phyloP scores from a whole-genome alignment of 768 basidiomycete genomes.

The Mycena maculata region DNA sequence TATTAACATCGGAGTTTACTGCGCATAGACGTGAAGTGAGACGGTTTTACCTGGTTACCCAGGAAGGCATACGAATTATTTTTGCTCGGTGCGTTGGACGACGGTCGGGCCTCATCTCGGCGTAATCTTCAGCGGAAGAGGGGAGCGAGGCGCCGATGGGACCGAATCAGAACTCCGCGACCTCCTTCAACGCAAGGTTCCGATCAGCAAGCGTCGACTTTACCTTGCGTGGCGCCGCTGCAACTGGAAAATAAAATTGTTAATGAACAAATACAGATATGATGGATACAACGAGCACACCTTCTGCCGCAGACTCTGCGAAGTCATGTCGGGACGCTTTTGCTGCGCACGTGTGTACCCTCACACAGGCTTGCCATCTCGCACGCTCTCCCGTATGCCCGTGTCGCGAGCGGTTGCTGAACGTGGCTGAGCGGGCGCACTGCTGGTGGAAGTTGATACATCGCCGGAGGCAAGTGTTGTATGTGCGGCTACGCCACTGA shows the following conservation, averaged over 20 bases:
- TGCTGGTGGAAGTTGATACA: conserved; percentile 5
- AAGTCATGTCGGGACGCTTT: conserved; percentile 56
- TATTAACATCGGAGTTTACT: no score
- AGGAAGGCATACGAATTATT: conserved; percentile 57
- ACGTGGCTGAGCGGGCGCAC: conserved; percentile 25
- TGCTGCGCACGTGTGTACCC: conserved; percentile 61
- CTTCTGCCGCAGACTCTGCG: conserved; percentile 85
- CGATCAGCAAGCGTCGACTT: conserved; percentile 47
- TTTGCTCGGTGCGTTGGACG: conserved; percentile 65
- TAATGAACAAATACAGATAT: conserved; percentile 24
- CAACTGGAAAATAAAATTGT: conserved; percentile 35
- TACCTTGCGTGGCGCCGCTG: conserved; percentile 47
- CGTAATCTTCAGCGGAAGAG: conserved; percentile 33
- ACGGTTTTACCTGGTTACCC: no score
- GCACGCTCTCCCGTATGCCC: conserved; percentile 17
- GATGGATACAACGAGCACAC: conserved; percentile 64
- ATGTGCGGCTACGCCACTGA: conserved; percentile 45
- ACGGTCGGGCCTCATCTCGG: conserved; percentile 40
- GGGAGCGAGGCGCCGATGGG: conserved; percentile 37
- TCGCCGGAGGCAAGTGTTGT: conserved; percentile 18
- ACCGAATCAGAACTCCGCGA: conserved; percentile 49
- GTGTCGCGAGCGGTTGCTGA: conserved; percentile 15
- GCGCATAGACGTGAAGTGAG: no score
- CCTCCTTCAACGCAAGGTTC: conserved; percentile 52
- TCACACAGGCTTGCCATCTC: conserved; percentile 73